A percentile compares a stretch with the other conserved stretches of the same genome.
Evolutionary conservation across 805 yeast genomes (phyloP).

Genomic region (Lachancea quebecensis): DNA sequence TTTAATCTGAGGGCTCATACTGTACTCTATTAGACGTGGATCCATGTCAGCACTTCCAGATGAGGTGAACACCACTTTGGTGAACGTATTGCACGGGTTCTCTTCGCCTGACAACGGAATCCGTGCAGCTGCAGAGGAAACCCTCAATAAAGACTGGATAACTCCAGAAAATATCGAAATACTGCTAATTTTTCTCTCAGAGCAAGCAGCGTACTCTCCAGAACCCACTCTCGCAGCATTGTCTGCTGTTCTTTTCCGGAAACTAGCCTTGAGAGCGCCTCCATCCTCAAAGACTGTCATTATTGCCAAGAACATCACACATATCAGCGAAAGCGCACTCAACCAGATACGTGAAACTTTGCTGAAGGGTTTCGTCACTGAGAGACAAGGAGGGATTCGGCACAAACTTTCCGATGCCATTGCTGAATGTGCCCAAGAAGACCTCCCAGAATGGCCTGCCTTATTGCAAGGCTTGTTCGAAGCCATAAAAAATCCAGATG

Average conservation of each 20-base stretch:
- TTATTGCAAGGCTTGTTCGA: constrained; percentile 66
- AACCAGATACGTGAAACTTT: constrained; percentile 57
- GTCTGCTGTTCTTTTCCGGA: constrained; percentile 82
- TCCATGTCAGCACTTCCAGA: constrained; percentile 46
- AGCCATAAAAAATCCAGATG: constrained; percentile 50
- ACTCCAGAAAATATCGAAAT: constrained; percentile 57
- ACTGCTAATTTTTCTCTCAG: constrained; percentile 70
- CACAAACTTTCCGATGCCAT: constrained; percentile 92
- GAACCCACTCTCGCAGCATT: constrained; percentile 58
- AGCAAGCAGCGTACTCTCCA: constrained; percentile 62
- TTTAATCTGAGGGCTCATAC: neutral
- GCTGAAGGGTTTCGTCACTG: constrained; percentile 64
- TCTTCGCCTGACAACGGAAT: constrained; percentile 70
- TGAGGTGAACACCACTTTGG: constrained; percentile 49
- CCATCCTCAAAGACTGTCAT: constrained; percentile 48
- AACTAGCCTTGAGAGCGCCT: constrained; percentile 77
- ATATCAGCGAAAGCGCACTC: constrained; percentile 50
- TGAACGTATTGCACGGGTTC: constrained; percentile 55
- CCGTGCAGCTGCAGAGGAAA: constrained; percentile 73
- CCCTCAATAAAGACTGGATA: constrained; percentile 72
- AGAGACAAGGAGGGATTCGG: constrained; percentile 68
- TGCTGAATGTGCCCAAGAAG: constrained; percentile 80
- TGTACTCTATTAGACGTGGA: neutral
- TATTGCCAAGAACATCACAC: constrained; percentile 73
- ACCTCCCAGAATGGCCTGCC: constrained; percentile 65